Evolutionary conservation across 306 rosid species (phyloP).

Genomic region (Fragaria vesca): DNA sequence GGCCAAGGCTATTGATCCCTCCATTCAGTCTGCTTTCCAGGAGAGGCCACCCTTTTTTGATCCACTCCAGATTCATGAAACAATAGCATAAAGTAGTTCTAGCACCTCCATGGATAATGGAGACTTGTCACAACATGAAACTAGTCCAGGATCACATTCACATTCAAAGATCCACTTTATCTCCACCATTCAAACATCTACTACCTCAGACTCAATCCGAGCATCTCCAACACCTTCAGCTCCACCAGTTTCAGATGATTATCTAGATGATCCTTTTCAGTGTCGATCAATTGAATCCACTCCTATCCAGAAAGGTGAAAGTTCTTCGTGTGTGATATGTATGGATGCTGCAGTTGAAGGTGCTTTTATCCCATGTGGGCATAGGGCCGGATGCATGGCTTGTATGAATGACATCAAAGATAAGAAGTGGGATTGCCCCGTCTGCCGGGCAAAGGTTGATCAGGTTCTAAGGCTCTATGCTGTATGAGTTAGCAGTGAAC

Average conservation of each 20-base stretch:
- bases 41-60: conserved; percentile 45
- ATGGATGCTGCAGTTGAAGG: conserved; percentile 94
- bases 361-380: conserved; percentile 97
- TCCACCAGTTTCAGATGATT: conserved; percentile 47
- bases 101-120: conserved; percentile 16
- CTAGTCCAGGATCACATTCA: conserved; percentile 27
- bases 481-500: conserved; percentile 46
- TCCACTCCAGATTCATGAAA: conserved; percentile 43
- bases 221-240: conserved; percentile 35
- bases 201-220: conserved; percentile 36
- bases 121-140: conserved; percentile 29
- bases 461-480: conserved; percentile 66
- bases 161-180: conserved; percentile 26
- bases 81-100: conserved; percentile 50
- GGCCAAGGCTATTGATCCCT: conserved; percentile 67
- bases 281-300: conserved; percentile 70
- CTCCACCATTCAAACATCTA: conserved; percentile 23
- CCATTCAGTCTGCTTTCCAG: conserved; percentile 57
- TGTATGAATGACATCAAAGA: conserved; percentile 79
- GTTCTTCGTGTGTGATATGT: conserved; percentile 67
- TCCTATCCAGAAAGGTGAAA: conserved; percentile 43
- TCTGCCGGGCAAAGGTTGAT: conserved; percentile 77
- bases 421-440: conserved; percentile 97
- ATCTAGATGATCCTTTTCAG: conserved; percentile 47
- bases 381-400: conserved; percentile 36